phyloP scores from a whole-genome alignment of 805 yeast species.

The Pichia nanzhaoensis region DNA sequence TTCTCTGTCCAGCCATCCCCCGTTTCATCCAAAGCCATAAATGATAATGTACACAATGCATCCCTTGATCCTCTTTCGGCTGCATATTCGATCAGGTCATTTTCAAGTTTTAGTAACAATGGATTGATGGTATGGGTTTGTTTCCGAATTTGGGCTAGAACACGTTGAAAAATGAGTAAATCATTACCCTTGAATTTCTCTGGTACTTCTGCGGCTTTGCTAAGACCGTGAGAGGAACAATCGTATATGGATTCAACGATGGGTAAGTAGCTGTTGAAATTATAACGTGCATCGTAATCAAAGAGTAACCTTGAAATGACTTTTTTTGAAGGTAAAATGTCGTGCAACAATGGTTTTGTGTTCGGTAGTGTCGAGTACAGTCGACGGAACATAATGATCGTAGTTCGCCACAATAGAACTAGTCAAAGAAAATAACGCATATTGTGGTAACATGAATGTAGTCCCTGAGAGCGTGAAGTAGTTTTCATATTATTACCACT shows the following conservation, averaged over 20 bases:
- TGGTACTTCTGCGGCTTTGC: conserved; percentile 9
- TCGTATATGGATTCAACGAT: conserved; percentile 46
- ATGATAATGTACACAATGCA: conserved; percentile 70
- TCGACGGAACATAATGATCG: no score
- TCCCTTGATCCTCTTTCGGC: conserved; percentile 79
- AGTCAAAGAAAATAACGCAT: no score
- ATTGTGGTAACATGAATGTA: no score
- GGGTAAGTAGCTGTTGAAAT: conserved; percentile 48
- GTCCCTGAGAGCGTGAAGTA: no score
- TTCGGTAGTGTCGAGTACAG: conserved; percentile 5
- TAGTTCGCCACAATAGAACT: no score
- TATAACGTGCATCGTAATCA: conserved; percentile 55
- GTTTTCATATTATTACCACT: no score
- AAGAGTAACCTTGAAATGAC: conserved; percentile 54
- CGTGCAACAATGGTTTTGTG: conserved; percentile 34
- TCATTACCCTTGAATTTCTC: conserved; percentile 45
- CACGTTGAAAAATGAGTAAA: conserved; percentile 60
- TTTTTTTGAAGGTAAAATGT: conserved; percentile 52
- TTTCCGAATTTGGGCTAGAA: conserved; percentile 54
- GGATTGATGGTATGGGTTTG: conserved; percentile 54
- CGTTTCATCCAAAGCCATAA: conserved; percentile 44
- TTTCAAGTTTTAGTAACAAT: conserved; percentile 55
- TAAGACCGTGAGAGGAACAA: conserved; percentile 21
- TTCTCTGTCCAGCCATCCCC: conserved; percentile 33
- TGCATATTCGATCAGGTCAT: conserved; percentile 69